Percentiles rank a stretch among this genome's conserved stretches.
Conservation (phyloP, 148 eudicot species). For the Talinum fruticosum region DNA sequence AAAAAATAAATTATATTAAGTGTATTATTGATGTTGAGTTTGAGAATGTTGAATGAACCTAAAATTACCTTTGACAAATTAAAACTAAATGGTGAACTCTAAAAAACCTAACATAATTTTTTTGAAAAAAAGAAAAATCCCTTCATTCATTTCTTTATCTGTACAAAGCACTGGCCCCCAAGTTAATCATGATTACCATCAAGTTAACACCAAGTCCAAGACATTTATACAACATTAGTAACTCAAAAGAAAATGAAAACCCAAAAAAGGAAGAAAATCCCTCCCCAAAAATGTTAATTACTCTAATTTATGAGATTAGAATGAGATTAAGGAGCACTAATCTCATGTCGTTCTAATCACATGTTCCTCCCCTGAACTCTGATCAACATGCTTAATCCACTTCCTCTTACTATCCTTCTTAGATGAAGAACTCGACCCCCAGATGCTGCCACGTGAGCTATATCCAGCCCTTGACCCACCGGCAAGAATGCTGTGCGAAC, state of each 20-base stretch:
- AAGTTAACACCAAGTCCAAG: neutral
- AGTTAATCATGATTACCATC: neutral
- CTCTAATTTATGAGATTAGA: neutral
- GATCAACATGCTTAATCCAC: slow-evolving; percentile 63
- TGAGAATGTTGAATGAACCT: no score
- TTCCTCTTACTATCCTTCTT: slow-evolving; percentile 20
- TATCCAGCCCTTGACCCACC: slow-evolving; percentile 72
- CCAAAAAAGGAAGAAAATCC: neutral
- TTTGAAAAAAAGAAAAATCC: neutral
- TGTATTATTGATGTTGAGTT: no score
- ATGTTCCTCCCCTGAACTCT: slow-evolving; percentile 61
- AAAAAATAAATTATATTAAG: no score
- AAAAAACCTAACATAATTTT: neutral
- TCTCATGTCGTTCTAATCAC: slow-evolving; percentile 44
- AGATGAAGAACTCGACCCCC: slow-evolving; percentile 5
- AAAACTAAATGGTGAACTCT: no score
- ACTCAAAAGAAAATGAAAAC: neutral
- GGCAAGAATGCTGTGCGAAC: slow-evolving; percentile 70
- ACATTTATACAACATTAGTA: slow-evolving; percentile 1
- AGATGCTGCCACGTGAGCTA: slow-evolving; percentile 60
- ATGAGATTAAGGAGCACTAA: neutral
- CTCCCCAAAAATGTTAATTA: neutral
- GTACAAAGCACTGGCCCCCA: slow-evolving; percentile 1
- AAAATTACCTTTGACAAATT: no score
- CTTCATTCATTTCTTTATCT: neutral